Evolutionary conservation across 2,329 filamentous ascomycete species (phyloP), one percentile per base, ranked within the genome.

Genomic region (Talaromyces sp.): DNA sequence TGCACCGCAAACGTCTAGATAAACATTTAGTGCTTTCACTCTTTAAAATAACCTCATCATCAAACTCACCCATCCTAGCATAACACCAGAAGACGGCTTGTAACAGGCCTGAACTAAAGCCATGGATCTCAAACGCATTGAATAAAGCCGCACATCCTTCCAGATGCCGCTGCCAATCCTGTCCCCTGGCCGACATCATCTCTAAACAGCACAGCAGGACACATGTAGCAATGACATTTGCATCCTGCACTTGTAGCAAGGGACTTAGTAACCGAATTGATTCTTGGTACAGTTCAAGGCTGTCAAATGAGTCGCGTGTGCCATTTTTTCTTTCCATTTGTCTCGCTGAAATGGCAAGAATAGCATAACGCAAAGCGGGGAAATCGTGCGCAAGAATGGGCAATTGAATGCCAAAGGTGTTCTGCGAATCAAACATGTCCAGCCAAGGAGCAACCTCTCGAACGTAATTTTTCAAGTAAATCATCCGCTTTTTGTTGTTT

Each of bases 61-160:
- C 14, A 13, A 10, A 60, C 74, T 62, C 61, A 80, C 78, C 78
- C 81, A 85, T 85, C 50, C 83, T 75, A 0, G 80, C 82, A 65
- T 83, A 85, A 64, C 81, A 84, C 82, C 82, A 85, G 63, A 85
- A 85, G 0, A 85, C 73, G 0, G 82, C 82, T 64, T 83, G 81
- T 7, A 81, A 69, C 19, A 84, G 66, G 0, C 82, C 82, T 2
- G 80, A 79, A 6, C 76, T 75, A 3, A 82, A 77, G 0, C 83
- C 83, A 41, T 81, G 77, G 5, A 85, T 80, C 1, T 75, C 77
- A 59, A 80, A 78, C 1, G 80, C 77, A 61, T 80, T 77, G 24
- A 85, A 80, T 1, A 85, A 68, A 1, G 80, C 77, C 1, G 83
- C 82, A 63, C 82, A 84, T 0, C 83, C 83, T 58, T 85, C 82